These are phyloP conservation scores for Stromatinia cepivora DNA, from an alignment of 2,329 filamentous ascomycete genomes.

Conservation along the genomic window DNA sequence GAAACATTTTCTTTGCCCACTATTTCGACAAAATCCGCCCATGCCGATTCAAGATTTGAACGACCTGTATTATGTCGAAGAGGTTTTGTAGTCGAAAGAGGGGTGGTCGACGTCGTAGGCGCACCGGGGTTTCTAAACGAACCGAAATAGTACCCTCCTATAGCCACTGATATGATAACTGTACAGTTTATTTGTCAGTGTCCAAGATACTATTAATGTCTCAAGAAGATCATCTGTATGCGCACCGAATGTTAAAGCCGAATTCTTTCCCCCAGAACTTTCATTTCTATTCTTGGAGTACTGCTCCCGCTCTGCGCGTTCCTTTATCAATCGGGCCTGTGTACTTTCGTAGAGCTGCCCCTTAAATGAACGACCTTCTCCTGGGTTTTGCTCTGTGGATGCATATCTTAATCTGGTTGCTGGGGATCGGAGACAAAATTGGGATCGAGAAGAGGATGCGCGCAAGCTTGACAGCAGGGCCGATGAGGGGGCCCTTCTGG, in stretches of 20 bases:
- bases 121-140: constrained; percentile 53
- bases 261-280: constrained; percentile 47
- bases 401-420: constrained; percentile 30
- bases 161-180: constrained; percentile 37
- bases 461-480: constrained; percentile 33
- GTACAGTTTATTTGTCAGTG: constrained; percentile 13
- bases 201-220: constrained; percentile 17
- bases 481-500: constrained; percentile 32
- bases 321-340: constrained; percentile 54
- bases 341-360: constrained; percentile 62
- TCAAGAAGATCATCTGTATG: background rate
- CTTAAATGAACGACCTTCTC: constrained; percentile 48
- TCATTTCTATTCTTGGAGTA: constrained; percentile 48
- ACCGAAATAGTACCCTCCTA: constrained; percentile 56
- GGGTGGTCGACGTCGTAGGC: constrained; percentile 58
- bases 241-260: constrained; percentile 57
- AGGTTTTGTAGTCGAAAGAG: constrained; percentile 52
- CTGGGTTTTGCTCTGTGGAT: constrained; percentile 33
- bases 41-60: constrained; percentile 66
- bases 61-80: constrained; percentile 59
- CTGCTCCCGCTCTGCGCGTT: constrained; percentile 54
- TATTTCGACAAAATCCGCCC: constrained; percentile 66
- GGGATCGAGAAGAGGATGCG: constrained; percentile 23
- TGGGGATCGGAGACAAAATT: constrained; percentile 29
- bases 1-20: constrained; percentile 66